Base-by-base conservation (phyloP, 2,329 filamentous ascomycete species). In the Phialophora expanda region DNA sequence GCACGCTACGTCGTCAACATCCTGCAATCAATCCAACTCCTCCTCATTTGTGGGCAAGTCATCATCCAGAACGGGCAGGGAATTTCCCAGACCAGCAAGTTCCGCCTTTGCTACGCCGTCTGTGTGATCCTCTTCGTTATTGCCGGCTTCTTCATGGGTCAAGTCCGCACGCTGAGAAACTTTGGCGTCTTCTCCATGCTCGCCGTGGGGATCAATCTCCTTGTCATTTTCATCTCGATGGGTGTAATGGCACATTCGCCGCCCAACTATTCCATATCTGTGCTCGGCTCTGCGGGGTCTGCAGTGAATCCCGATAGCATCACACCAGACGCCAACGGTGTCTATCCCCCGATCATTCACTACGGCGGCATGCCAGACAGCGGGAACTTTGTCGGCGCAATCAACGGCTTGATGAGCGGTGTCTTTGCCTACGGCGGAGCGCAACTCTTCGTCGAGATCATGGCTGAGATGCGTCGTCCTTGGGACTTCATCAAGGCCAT, bases 1-100 rank as follows among this genome's bases (percentile, higher is more conserved):
- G 76, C 79, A 22, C 81, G 83, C 12, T 78, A 85, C 66, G 63
- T 79, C 14, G 76, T 84, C 75, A 85, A 85, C 70, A 64, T 82
- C 55, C 74, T 83, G 2, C 83, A 85, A 72, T 76, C 80, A 0
- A 68, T 85, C 30, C 80, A 81, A 67, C 75, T 85, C 32, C 73
- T 76, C 17, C 68, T 74, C 20, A 73, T 72, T 30, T 67, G 73
- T 5, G 76, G 75, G 28, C 72, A 74, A 60, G 73, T 76, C 48
- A 69, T 71, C 59, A 66, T 71, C 14, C 58, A 64, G 30, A 71
- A 67, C 50, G 69, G 69, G 12, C 69, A 70, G 57, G 62, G 57
- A 11, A 66, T 72, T 14, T 67, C 64, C 12, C 69, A 72, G 61
- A 61, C 62, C 62, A 74, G 65, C 69, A 74, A 55, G 46, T 71